Evolutionary conservation across 805 yeast genomes (phyloP).

Genomic region (Blastobotrys robertii): DNA sequence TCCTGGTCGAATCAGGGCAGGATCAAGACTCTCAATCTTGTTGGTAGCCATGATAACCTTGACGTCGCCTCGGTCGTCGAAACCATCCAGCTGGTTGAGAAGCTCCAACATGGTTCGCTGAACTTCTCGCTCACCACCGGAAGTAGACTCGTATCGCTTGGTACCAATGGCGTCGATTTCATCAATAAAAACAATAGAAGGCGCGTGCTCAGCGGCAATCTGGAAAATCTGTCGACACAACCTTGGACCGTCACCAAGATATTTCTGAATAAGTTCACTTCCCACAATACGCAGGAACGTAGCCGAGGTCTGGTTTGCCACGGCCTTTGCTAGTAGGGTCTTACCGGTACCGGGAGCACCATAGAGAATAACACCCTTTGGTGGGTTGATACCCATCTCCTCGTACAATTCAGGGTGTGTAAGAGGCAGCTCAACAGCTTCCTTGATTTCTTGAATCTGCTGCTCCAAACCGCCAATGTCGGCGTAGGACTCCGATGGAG

Average conservation of each 20-base stretch:
- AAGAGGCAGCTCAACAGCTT: constrained; percentile 89
- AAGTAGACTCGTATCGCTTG: constrained; percentile 82
- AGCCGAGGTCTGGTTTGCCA: constrained; percentile 95
- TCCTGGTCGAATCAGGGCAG: constrained; percentile 94
- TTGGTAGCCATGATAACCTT: constrained; percentile 98
- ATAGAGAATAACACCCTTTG: constrained; percentile 92
- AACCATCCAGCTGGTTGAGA: constrained; percentile 91
- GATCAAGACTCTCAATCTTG: constrained; percentile 87
- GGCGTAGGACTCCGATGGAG: constrained; percentile 93
- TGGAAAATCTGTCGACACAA: constrained; percentile 89
- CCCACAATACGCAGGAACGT: constrained; percentile 95
- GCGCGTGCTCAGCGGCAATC: constrained; percentile 94
- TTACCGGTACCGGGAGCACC: constrained; percentile 99
- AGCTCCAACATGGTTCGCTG: constrained; percentile 97
- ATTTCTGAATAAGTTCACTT: constrained; percentile 92
- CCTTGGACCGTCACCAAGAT: constrained; percentile 96
- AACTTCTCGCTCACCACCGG: constrained; percentile 95
- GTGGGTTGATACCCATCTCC: constrained; percentile 98
- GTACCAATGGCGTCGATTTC: constrained; percentile 99
- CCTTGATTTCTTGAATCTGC: constrained; percentile 96
- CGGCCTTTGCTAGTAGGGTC: constrained; percentile 92
- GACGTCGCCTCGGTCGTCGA: constrained; percentile 94
- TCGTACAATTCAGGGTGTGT: constrained; percentile 96
- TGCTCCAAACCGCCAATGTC: constrained; percentile 95
- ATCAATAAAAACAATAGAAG: constrained; percentile 96